Evolutionary conservation across 1,284 basidiomycete species (phyloP), one percentile per base, ranked within the genome.

Genomic region (Ceratobasidium sp.): DNA sequence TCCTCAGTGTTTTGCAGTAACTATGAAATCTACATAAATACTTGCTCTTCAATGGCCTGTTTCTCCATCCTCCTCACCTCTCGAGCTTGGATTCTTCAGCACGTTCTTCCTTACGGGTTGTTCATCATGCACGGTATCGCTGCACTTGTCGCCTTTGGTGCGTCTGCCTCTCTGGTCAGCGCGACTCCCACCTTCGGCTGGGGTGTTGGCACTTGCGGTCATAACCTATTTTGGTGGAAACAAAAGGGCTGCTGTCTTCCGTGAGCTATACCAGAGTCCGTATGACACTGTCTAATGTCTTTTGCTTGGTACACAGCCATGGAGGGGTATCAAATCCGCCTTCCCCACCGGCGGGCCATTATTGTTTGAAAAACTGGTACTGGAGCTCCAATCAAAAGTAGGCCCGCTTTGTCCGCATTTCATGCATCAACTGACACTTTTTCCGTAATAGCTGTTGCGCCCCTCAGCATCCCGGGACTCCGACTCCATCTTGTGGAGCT

Each of bases 201-300:
- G 34, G 24, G 37, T 34, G 24, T 43, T 19, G 66, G 53, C 22
- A 58, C 24, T 27, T 69, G 66, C 39, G 66, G 66, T 1, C 39
- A 29, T 19, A 56, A 43, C 14, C 31, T 46, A 22, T 69, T 69
- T 27, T 69, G 66, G 66, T 69, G 66, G 66, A 69, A 69, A 39
- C 22, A 59, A n/a, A 69, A 69, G 31, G 66, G 66, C 37, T 69
- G 66, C 54, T 69, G 66, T 56, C 53, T 69, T 31, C 66, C 66
- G 66, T 69, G 66, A 69, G 66, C 58, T 19, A 9, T 14, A 31
- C 19, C 14, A 37, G 27, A 14, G 24, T 51, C 13, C 34, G 7
- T 8, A 24, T 51, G 31, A 0, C n/a, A 7, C 22, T 51, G 29
- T 22, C 16, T 34, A 14, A 22, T 19, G 19, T 41, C 34, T 1